phyloP scores from a whole-genome alignment of 345 rosid species.

The Punica granatum region DNA sequence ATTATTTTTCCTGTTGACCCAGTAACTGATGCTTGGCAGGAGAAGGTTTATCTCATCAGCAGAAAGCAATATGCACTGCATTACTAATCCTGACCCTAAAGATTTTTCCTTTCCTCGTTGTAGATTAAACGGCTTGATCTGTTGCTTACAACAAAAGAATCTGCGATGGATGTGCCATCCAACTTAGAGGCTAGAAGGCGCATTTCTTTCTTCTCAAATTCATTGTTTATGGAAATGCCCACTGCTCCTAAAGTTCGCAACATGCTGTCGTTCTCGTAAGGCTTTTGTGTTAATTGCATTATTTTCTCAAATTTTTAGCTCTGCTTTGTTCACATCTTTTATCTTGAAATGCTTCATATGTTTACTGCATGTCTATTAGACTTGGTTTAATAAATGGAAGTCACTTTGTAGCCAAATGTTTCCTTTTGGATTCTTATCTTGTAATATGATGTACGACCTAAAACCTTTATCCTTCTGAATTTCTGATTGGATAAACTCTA shows the following conservation, averaged over 20 bases:
- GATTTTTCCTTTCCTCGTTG: neutral
- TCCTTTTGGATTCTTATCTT: neutral
- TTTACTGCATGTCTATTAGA: neutral
- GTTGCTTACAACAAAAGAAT: slow-evolving; percentile 94
- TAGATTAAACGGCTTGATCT: slow-evolving; percentile 30
- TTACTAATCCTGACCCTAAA: neutral
- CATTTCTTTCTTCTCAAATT: slow-evolving; percentile 95
- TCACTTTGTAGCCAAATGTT: neutral
- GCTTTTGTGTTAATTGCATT: slow-evolving; percentile 13
- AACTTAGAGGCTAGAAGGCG: slow-evolving; percentile 98
- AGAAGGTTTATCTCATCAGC: slow-evolving; percentile 45
- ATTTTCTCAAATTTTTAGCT: neutral
- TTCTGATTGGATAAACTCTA: slow-evolving; percentile 7
- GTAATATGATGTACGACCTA: neutral
- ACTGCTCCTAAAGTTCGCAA: slow-evolving; percentile 96
- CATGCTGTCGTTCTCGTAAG: slow-evolving; percentile 99
- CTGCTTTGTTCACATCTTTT: neutral
- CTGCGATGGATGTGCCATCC: slow-evolving; percentile 99
- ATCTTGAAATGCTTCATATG: neutral
- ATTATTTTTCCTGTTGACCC: slow-evolving; percentile 72
- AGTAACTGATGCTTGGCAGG: slow-evolving; percentile 89
- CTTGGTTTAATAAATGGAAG: neutral
- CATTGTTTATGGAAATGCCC: slow-evolving; percentile 98
- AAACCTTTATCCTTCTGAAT: neutral
- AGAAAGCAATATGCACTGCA: neutral